These are phyloP conservation scores for Cystofilobasidium bisporidii DNA, from an alignment of 768 basidiomycete genomes.

Conservation along the genomic window DNA sequence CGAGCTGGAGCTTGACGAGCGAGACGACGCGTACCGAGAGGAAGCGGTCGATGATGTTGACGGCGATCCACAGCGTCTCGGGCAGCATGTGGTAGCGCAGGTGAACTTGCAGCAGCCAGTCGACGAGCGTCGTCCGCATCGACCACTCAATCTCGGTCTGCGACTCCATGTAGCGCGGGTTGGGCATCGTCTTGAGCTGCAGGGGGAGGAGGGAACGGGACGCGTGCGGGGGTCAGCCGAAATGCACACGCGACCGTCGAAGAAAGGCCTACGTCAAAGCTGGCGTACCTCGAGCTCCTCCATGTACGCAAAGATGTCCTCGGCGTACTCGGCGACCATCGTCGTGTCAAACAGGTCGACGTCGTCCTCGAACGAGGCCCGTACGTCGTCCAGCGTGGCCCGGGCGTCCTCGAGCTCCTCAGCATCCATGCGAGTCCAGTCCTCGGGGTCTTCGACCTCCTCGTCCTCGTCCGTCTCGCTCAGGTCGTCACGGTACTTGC, in stretches of 20 bases:
- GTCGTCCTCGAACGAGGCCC: constrained; percentile 57
- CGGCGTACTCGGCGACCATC: constrained; percentile 98
- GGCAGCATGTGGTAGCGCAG: constrained; percentile 97
- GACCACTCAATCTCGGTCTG: constrained; percentile 72
- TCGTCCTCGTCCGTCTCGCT: constrained; percentile 22
- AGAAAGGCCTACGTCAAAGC: neutral
- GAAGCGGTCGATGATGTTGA: constrained; percentile 93
- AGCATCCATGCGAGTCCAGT: constrained; percentile 40
- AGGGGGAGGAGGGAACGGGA: constrained; percentile 1
- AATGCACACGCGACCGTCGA: too few relatives aligned
- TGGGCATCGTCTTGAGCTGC: constrained; percentile 80
- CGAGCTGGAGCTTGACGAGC: constrained; percentile 82
- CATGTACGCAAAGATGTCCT: constrained; percentile 98
- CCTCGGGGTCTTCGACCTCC: constrained; percentile 41
- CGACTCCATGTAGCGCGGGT: constrained; percentile 81
- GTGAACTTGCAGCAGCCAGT: constrained; percentile 97
- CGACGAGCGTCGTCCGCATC: constrained; percentile 93
- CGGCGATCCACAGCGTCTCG: constrained; percentile 96
- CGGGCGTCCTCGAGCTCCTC: constrained; percentile 37
- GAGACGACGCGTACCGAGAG: constrained; percentile 78
- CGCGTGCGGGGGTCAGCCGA: too few relatives aligned
- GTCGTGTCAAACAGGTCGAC: constrained; percentile 71
- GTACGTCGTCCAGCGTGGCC: constrained; percentile 56
- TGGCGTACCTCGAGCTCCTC: constrained; percentile 69
- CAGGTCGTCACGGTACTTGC: constrained; percentile 7